phyloP scores from a whole-genome alignment of 1,284 basidiomycete genomes.

The Irpex sp. region DNA sequence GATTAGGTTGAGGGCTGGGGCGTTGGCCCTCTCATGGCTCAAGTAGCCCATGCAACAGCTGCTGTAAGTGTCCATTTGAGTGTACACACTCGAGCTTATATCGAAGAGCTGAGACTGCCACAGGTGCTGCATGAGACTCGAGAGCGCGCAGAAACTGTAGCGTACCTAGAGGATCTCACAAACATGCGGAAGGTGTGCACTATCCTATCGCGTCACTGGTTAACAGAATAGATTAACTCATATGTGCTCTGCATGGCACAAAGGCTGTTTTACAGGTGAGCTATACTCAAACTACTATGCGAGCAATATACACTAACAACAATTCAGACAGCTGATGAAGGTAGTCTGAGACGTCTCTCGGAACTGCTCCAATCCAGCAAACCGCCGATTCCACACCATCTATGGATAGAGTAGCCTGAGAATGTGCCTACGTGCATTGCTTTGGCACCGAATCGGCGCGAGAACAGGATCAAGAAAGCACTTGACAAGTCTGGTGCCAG shows the following conservation, averaged over 20 bases:
- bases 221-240: not conserved
- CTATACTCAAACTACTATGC: not conserved
- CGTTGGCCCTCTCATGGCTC: constrained; percentile 53
- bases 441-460: constrained; percentile 46
- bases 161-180: constrained; percentile 36
- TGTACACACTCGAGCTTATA: not conserved
- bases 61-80: constrained; percentile 29
- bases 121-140: constrained; percentile 40
- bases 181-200: constrained; percentile 37
- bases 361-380: constrained; percentile 24
- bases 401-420: constrained; percentile 56
- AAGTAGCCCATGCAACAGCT: constrained; percentile 49
- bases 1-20: constrained; percentile 43
- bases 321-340: constrained; percentile 31
- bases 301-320: not conserved
- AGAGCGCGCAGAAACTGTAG: constrained; percentile 35
- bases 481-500: constrained; percentile 36
- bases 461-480: constrained; percentile 36
- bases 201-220: not conserved
- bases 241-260: too few species aligned
- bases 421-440: constrained; percentile 49
- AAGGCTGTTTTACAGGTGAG: constrained; percentile 40
- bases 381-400: constrained; percentile 35
- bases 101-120: not conserved
- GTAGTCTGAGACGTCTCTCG: constrained; percentile 34